Percentiles rank a stretch among this genome's conserved stretches.
Evolutionary conservation across 2,329 filamentous ascomycete species (phyloP).

Genomic region (Colletotrichum orchidophilum): DNA sequence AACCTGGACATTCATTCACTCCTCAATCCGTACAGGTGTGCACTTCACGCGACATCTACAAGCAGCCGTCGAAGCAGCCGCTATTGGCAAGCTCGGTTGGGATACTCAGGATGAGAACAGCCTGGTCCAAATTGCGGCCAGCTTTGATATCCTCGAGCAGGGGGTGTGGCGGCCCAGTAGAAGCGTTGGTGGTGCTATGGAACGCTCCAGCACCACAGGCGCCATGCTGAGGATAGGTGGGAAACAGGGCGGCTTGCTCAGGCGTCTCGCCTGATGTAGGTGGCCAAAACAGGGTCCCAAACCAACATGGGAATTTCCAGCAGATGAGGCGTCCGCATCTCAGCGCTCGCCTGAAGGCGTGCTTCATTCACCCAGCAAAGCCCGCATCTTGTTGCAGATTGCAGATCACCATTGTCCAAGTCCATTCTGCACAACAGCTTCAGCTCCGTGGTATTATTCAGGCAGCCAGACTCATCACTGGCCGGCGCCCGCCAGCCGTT

Average conservation of each 20-base stretch:
- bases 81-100: slow-evolving; percentile 16
- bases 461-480: neutral
- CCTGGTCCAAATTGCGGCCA: slow-evolving; percentile 1
- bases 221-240: neutral
- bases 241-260: neutral
- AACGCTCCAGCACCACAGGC: neutral
- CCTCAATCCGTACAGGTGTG: neutral
- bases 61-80: slow-evolving; percentile 3
- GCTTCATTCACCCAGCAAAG: neutral
- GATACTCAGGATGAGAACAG: neutral
- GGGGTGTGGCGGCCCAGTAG: slow-evolving; percentile 3
- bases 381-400: neutral
- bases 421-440: neutral
- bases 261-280: slow-evolving; percentile 23
- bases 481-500: neutral
- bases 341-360: neutral
- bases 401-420: neutral
- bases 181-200: neutral
- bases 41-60: neutral
- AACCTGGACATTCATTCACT: slow-evolving; percentile 2
- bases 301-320: slow-evolving; percentile 3
- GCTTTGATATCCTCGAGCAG: neutral
- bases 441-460: neutral
- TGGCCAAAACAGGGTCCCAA: neutral
- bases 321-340: slow-evolving; percentile 1